Base-by-base conservation (phyloP, 2,329 filamentous ascomycete genomes). In the Phoma herbarum region DNA sequence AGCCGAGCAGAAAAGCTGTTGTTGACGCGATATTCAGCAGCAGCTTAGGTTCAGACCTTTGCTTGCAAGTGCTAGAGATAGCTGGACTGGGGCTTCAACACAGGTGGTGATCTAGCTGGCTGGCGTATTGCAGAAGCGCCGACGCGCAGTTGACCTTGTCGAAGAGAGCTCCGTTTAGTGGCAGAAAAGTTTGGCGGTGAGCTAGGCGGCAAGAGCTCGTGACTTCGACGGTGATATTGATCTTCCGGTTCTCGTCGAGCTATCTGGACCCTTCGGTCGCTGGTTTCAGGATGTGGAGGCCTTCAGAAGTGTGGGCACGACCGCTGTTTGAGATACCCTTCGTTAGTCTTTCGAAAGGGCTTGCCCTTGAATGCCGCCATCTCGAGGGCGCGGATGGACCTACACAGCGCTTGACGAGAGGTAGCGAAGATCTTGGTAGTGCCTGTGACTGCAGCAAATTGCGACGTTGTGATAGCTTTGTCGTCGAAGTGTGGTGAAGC, bases 331-430 rank as follows among this genome's bases (percentile, higher is more conserved):
- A 64, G 61, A 67, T 58, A 63, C 62, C 63, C 56, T 61, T 67
- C 61, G 70, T 72, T 67, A 71, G 70, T 72, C 62, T 69, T 64
- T 64, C 68, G 63, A 65, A 66, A 70, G 70, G 67, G 66, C 65
- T 65, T 62, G 71, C 67, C 65, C 64, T 69, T 62, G 57, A 64
- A 60, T 62, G 59, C 60, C 61, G 70, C 70, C 65, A 68, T 72
- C 65, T 69, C 61, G 66, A 62, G 70, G 66, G 69, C 62, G 65
- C 63, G 66, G 65, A 64, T 62, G 49, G 59, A 74, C 67, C 67
- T 72, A 72, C 70, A 68, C 67, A 68, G 66, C 65, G 67, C 67
- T 65, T 60, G 57, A 61, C 62, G 67, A 64, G 61, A 68, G 62
- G 63, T 62, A 64, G 57, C 63, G 37, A 60, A 25, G 39, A 47